A percentile compares a stretch with the other conserved stretches of the same genome.
These are phyloP conservation scores for Leishmania mexicana DNA, from an alignment of 208 protist genomes.

Conservation along the genomic window DNA sequence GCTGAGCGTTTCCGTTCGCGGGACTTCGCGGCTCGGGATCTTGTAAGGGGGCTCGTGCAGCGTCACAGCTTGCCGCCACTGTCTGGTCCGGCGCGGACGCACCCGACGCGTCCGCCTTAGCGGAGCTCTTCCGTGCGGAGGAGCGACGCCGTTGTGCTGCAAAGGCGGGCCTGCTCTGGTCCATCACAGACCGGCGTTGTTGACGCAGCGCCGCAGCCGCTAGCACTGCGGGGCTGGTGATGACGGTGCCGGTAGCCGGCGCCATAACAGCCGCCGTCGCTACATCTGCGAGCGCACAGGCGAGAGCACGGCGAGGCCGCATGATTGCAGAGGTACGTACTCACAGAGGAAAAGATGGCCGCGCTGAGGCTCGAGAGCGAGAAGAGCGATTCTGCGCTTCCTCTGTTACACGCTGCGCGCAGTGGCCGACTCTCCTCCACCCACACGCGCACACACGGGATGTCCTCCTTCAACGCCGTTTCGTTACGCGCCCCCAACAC, in stretches of 20 bases:
- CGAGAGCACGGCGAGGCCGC: slow-evolving; percentile 19
- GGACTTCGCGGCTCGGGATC: background rate
- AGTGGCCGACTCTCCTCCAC: background rate
- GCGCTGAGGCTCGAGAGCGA: background rate
- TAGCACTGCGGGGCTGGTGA: background rate
- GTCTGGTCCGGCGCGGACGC: background rate
- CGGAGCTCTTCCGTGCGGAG: background rate
- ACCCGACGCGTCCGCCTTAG: background rate
- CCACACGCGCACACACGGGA: background rate
- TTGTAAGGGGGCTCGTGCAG: background rate
- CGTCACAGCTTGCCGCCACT: background rate
- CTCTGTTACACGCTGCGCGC: background rate
- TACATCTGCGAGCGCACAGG: background rate
- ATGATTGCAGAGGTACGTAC: background rate
- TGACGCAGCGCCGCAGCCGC: slow-evolving; percentile 1
- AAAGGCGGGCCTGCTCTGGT: background rate
- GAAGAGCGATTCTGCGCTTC: background rate
- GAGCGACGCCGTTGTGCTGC: slow-evolving; percentile 11
- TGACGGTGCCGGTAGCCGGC: background rate
- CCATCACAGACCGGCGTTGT: background rate
- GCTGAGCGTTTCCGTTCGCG: background rate
- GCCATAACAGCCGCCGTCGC: background rate
- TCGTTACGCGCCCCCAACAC: background rate
- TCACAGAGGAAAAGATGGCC: background rate
- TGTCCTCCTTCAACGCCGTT: background rate